Conservation (phyloP, 441 rosid genomes). For the California macrophylla region DNA sequence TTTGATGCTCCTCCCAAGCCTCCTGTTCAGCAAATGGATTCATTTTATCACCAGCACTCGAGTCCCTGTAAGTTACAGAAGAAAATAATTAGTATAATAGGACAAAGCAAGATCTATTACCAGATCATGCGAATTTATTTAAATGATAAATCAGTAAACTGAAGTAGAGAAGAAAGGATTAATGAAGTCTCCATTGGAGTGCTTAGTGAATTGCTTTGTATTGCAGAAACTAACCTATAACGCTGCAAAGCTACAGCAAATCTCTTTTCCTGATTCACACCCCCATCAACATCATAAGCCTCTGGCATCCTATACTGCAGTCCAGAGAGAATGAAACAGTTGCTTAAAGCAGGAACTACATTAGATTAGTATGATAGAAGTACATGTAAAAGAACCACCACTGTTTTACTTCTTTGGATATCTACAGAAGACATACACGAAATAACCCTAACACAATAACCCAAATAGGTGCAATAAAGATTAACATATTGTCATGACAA, state of each 20-base stretch:
- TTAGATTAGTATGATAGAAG: neutral
- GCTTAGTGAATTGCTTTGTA: neutral
- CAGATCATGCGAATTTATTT: conserved; percentile 9
- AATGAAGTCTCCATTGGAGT: neutral
- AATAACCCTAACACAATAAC: neutral
- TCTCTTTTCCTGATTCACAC: conserved; percentile 83
- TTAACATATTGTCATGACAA: neutral
- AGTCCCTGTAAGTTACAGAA: conserved; percentile 36
- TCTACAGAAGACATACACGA: neutral
- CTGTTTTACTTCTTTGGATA: neutral
- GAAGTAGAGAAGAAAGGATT: neutral
- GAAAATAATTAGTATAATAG: conserved; percentile 8
- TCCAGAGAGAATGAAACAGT: conserved; percentile 18
- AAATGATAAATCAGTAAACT: neutral
- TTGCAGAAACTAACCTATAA: conserved; percentile 46
- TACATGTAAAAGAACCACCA: neutral
- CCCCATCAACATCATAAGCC: conserved; percentile 83
- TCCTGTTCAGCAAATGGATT: conserved; percentile 96
- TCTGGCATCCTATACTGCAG: conserved; percentile 90
- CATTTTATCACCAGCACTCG: conserved; percentile 68
- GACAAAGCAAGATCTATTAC: conserved; percentile 7
- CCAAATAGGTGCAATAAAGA: neutral
- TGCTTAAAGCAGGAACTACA: conserved; percentile 5
- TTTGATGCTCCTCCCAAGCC: conserved; percentile 99
- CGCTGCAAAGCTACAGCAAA: conserved; percentile 84